Evolutionary conservation across 805 yeast species (phyloP).

Genomic region (Scheffersomyces amazonensis): DNA sequence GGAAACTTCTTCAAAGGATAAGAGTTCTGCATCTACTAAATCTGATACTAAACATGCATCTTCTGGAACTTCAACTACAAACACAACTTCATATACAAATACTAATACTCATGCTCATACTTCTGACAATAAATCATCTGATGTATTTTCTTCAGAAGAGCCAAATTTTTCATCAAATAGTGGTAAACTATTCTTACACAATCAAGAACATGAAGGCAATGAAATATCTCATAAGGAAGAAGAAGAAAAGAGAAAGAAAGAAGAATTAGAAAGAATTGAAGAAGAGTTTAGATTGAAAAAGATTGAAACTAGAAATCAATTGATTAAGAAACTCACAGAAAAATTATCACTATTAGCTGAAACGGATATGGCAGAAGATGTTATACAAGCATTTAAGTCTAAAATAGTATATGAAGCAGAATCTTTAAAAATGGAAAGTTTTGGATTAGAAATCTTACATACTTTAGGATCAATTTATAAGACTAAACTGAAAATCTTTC

Average conservation of each 20-base stretch:
- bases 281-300: slow-evolving; percentile 72
- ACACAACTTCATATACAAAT: neutral
- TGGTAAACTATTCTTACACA: neutral
- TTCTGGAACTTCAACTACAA: neutral
- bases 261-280: slow-evolving; percentile 63
- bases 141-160: neutral
- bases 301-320: slow-evolving; percentile 59
- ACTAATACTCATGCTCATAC: too few relatives aligned
- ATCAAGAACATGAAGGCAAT: slow-evolving; percentile 3
- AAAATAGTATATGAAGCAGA: slow-evolving; percentile 82
- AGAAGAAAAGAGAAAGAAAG: slow-evolving; percentile 44
- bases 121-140: neutral
- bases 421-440: slow-evolving; percentile 74
- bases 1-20: slow-evolving; percentile 11
- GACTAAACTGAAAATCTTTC: slow-evolving; percentile 60
- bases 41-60: neutral
- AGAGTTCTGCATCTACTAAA: neutral
- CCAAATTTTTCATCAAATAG: neutral
- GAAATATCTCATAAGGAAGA: slow-evolving; percentile 26
- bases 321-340: slow-evolving; percentile 54
- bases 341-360: slow-evolving; percentile 43
- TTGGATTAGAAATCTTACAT: slow-evolving; percentile 79
- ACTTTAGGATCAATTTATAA: slow-evolving; percentile 68
- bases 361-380: slow-evolving; percentile 43
- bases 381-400: slow-evolving; percentile 49